Conservation (phyloP, 208 protist species). For the Hexamita inflata region DNA sequence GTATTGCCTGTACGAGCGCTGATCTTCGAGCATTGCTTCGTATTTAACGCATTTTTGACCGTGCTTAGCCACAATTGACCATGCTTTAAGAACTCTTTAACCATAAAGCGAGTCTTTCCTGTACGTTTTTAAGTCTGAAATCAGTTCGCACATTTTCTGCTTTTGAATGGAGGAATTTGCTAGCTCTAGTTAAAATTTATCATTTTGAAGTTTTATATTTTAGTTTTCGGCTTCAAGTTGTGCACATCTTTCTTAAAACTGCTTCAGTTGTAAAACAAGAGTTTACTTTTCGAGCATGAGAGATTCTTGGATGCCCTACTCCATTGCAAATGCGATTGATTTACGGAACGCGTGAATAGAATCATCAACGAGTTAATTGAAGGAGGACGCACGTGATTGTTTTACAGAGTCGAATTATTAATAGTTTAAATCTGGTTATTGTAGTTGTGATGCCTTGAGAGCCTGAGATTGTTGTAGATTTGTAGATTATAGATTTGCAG, state of each 20-base stretch:
- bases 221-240: background rate
- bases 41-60: background rate
- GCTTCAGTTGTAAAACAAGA: background rate
- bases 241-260: background rate
- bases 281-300: background rate
- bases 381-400: no score
- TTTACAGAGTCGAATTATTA: no score
- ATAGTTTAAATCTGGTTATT: no score
- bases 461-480: no score
- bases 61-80: background rate
- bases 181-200: background rate
- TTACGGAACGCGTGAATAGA: constrained; percentile 14
- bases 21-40: background rate
- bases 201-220: background rate
- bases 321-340: background rate
- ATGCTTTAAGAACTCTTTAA: background rate
- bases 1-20: background rate
- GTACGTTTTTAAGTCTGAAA: background rate
- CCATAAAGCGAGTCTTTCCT: background rate
- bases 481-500: no score
- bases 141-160: background rate
- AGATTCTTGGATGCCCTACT: background rate
- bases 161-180: background rate
- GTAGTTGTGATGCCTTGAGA: no score
- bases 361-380: no score